phyloP scores from a whole-genome alignment of 2,329 filamentous ascomycete genomes.

The Magnaporthiopsis rhizophila region DNA sequence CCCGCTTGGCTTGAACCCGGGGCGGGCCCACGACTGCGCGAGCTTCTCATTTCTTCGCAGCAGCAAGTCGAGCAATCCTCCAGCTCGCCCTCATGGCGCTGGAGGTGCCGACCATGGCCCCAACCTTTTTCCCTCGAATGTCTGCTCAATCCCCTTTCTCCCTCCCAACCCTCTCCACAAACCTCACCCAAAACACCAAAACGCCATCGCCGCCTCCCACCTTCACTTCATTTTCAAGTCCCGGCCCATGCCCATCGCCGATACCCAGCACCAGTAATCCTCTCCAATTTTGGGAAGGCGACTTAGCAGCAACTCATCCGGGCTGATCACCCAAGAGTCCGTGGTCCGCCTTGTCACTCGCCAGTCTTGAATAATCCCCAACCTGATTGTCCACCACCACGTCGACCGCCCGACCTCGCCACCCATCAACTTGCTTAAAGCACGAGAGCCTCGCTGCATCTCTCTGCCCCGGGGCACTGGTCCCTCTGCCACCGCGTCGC shows the following conservation, averaged over 20 bases:
- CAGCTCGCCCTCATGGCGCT: constrained; percentile 10
- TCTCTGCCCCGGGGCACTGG: neutral
- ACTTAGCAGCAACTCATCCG: neutral
- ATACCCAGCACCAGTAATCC: constrained; percentile 5
- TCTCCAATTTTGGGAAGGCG: neutral
- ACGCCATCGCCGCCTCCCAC: constrained; percentile 12
- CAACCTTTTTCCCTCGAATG: constrained; percentile 13
- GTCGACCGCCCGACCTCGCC: neutral
- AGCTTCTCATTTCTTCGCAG: constrained; percentile 9
- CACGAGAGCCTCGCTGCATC: neutral
- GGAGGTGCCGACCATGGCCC: constrained; percentile 14
- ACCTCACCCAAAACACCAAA: constrained; percentile 10
- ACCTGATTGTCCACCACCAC: neutral
- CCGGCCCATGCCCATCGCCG: constrained; percentile 1
- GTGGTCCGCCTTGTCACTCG: neutral
- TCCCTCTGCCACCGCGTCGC: neutral
- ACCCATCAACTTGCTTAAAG: neutral
- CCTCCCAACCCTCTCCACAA: constrained; percentile 12
- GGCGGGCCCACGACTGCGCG: constrained; percentile 10
- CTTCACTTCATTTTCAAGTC: constrained; percentile 4
- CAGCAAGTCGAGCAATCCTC: constrained; percentile 4
- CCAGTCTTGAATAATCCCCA: neutral
- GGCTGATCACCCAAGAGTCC: neutral
- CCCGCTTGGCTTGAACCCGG: constrained; percentile 8
- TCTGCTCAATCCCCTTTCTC: constrained; percentile 9